Base-by-base conservation (phyloP, 1,284 basidiomycete genomes). In the Leucoagaricus sp. region DNA sequence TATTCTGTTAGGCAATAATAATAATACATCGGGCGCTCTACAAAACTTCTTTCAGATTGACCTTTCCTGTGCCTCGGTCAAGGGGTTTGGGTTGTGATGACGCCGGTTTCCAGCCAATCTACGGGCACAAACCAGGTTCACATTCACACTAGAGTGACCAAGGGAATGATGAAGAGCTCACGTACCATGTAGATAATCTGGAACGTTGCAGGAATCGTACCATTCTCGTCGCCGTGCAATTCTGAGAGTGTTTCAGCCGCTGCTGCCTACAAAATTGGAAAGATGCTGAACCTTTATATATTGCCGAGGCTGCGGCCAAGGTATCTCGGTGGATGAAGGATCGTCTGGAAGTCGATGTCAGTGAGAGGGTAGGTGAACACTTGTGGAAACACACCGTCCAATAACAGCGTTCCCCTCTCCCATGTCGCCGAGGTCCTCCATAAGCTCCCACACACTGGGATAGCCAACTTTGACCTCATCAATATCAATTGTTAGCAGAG, bases 71-170 rank as follows among this genome's bases (percentile, higher is more conserved):
- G n/a, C 96, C 96, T 65, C 94, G 78, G 67, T 91, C 84, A 4
- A 96, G 77, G 0, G 95, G 87, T 70, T 94, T 89, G 4, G 89
- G 91, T 72, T 98, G 94, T 23, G 73, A 86, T 0, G 89, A 84
- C 2, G 87, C 83, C 17, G 96, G 94, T 69, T 96, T 98, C 96
- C 97, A 99, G n/a, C 97, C 96, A 71, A 99, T 98, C 94, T 96
- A 63, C 44, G 59, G 26, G 49, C 19, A 49, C 56, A 51, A 55
- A 55, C 58, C 49, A 60, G 41, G 56, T 38, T 40, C 33, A 33
- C 42, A 50, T 50, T 56, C 23, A 36, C n/a, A 50, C 54, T 10
- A 17, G 28, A n/a, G 36, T 17, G 13, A 15, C 8, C 19, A 41
- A 6, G 25, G 21, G 46, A 19, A 23, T 25, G 55, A 12, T 21